These are phyloP conservation scores for Kodamaea sagamina DNA, from an alignment of 805 yeast genomes.

Conservation along the genomic window DNA sequence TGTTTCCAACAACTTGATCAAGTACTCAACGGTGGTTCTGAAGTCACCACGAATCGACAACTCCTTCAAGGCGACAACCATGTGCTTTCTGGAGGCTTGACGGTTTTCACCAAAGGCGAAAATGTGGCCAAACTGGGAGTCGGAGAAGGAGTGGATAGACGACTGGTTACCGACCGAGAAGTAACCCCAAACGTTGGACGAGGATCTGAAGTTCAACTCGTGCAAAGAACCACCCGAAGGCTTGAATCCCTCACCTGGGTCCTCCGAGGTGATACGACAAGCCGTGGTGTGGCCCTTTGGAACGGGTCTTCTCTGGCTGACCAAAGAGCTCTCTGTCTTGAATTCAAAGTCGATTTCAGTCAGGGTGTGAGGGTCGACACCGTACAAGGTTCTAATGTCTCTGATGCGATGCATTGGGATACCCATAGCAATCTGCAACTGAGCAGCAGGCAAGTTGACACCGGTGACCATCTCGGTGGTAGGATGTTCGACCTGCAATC, in stretches of 20 bases:
- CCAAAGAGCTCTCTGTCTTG: slow-evolving; percentile 65
- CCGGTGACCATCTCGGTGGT: slow-evolving; percentile 99
- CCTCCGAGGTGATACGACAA: slow-evolving; percentile 98
- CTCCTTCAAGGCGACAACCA: slow-evolving; percentile 98
- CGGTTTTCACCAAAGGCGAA: slow-evolving; percentile 99
- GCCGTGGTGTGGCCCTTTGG: slow-evolving; percentile 99
- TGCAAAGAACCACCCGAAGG: slow-evolving; percentile 97
- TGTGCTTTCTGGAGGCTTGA: slow-evolving; percentile 95
- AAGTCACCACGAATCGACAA: slow-evolving; percentile 97
- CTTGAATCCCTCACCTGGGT: slow-evolving; percentile 98
- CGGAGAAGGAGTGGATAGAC: slow-evolving; percentile 95
- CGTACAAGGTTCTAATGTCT: slow-evolving; percentile 90
- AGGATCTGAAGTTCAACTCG: slow-evolving; percentile 94
- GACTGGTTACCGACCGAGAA: slow-evolving; percentile 96
- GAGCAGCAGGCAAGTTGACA: slow-evolving; percentile 97
- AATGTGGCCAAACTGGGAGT: slow-evolving; percentile 98
- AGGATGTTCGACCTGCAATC: slow-evolving; percentile 99
- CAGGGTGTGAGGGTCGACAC: slow-evolving; percentile 92
- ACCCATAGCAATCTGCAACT: slow-evolving; percentile 99
- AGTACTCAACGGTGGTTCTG: slow-evolving; percentile 95
- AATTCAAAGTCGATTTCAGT: slow-evolving; percentile 91
- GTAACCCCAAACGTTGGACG: slow-evolving; percentile 99
- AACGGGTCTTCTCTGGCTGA: slow-evolving; percentile 84
- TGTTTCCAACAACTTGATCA: slow-evolving; percentile 92
- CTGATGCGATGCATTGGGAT: slow-evolving; percentile 92